Evolutionary conservation across 2,329 filamentous ascomycete species (phyloP).

Genomic region (Podosphaera xanthii): DNA sequence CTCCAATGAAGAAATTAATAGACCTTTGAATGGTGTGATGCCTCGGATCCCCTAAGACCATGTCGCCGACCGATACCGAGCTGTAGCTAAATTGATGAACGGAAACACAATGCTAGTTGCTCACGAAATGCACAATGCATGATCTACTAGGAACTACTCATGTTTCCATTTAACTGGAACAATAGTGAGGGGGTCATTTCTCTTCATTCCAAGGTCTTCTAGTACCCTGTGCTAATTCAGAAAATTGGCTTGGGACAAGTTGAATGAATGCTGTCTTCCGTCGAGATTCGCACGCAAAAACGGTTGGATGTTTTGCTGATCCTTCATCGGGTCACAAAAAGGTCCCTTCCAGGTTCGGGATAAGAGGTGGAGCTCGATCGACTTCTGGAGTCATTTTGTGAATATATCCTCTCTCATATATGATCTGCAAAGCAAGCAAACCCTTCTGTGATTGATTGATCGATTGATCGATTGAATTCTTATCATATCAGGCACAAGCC

Average conservation of each 20-base stretch:
- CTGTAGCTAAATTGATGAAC: not conserved
- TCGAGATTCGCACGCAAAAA: not conserved
- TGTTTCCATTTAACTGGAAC: not conserved
- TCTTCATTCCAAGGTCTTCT: not conserved
- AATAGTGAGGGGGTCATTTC: not conserved
- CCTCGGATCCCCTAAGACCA: too few relatives aligned
- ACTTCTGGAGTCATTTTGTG: too few relatives aligned
- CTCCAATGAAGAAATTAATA: too few relatives aligned
- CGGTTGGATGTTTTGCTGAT: not conserved
- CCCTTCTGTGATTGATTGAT: too few relatives aligned
- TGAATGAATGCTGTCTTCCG: not conserved
- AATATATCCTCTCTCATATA: too few relatives aligned
- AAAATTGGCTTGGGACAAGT: not conserved
- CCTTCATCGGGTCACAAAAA: not conserved
- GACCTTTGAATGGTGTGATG: too few relatives aligned
- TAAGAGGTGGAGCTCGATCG: not conserved
- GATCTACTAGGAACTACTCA: not conserved
- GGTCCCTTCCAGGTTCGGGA: not conserved
- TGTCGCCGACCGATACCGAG: not conserved
- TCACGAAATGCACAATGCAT: not conserved
- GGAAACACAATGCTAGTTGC: not conserved
- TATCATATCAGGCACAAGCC: too few relatives aligned
- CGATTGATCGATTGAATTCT: too few relatives aligned
- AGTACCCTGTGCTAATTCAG: not conserved
- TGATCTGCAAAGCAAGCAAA: too few relatives aligned